A percentile compares a stretch with the other conserved stretches of the same genome.
These are phyloP conservation scores for Rhododendron henanense DNA, from an alignment of 148 eudicot species.

Conservation along the genomic window DNA sequence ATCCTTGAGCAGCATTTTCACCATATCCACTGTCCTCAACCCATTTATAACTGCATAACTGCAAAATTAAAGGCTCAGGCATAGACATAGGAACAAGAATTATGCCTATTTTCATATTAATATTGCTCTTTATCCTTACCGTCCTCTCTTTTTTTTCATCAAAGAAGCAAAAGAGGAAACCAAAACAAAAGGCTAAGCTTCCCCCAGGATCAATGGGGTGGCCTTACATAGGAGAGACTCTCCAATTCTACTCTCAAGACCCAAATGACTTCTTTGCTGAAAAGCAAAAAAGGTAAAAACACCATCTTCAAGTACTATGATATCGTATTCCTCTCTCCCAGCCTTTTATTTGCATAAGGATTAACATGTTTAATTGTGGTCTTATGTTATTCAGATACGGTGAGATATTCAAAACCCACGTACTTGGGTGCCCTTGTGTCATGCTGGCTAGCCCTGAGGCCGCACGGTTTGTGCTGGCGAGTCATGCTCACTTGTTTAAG, in stretches of 20 bases:
- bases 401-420: conserved; percentile 77
- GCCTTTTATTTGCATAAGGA: not conserved
- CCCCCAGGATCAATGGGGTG: conserved; percentile 92
- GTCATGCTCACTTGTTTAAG: conserved; percentile 72
- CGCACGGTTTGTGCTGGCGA: conserved; percentile 54
- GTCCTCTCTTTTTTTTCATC: conserved; percentile 21
- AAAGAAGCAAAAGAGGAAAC: conserved; percentile 20
- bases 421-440: conserved; percentile 85
- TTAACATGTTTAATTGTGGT: not conserved
- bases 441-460: conserved; percentile 85
- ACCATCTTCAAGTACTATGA: not conserved
- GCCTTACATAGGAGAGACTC: conserved; percentile 85
- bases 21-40: not conserved
- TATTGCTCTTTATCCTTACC: conserved; percentile 21
- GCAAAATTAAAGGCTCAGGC: not conserved
- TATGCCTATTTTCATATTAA: conserved; percentile 18
- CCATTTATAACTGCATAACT: not conserved
- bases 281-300: conserved; percentile 57
- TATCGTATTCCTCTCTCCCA: not conserved
- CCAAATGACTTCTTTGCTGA: conserved; percentile 61
- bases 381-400: conserved; percentile 56
- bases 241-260: conserved; percentile 66
- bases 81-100: not conserved
- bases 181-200: conserved; percentile 38
- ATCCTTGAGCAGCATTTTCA: not conserved